phyloP scores from a whole-genome alignment of 495 filamentous ascomycete genomes.

The Diplogelasinospora grovesii region DNA sequence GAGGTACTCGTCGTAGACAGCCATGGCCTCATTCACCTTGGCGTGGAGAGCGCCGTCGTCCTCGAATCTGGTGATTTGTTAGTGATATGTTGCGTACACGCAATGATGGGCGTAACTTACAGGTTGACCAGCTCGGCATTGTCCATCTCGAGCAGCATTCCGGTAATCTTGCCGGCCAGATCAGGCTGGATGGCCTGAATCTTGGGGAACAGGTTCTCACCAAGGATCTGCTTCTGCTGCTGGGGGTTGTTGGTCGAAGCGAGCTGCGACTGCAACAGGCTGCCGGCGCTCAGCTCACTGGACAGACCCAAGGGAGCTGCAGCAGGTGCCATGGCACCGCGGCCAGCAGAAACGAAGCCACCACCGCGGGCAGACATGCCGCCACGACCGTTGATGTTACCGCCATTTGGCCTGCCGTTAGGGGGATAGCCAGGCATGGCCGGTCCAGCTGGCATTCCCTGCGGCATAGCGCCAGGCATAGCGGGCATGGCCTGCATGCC shows the following conservation, averaged over 20 bases:
- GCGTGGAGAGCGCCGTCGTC: constrained; percentile 82
- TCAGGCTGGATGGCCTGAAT: constrained; percentile 89
- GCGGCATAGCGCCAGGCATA: constrained; percentile 60
- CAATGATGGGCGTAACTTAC: constrained; percentile 55
- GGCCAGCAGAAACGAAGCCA: constrained; percentile 44
- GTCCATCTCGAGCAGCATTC: constrained; percentile 99
- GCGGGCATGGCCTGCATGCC: constrained; percentile 68
- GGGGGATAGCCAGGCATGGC: constrained; percentile 61
- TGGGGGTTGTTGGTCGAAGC: constrained; percentile 45
- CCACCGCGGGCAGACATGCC: constrained; percentile 29
- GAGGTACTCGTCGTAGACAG: constrained; percentile 96
- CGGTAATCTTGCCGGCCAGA: constrained; percentile 97
- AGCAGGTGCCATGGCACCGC: constrained; percentile 34
- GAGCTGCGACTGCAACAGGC: constrained; percentile 45
- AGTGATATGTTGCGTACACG: constrained; percentile 16
- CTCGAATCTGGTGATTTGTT: constrained; percentile 57
- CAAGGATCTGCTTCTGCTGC: constrained; percentile 96
- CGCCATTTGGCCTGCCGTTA: constrained; percentile 37
- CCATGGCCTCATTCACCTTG: constrained; percentile 96
- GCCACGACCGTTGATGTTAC: constrained; percentile 34
- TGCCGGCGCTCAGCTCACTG: constrained; percentile 32
- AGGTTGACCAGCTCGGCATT: constrained; percentile 85
- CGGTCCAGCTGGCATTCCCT: constrained; percentile 41
- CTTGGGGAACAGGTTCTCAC: constrained; percentile 96
- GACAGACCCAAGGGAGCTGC: constrained; percentile 16